Percentiles rank a stretch among this genome's conserved stretches.
phyloP scores from a whole-genome alignment of 768 basidiomycete species.

The Lentinula detonsa region DNA sequence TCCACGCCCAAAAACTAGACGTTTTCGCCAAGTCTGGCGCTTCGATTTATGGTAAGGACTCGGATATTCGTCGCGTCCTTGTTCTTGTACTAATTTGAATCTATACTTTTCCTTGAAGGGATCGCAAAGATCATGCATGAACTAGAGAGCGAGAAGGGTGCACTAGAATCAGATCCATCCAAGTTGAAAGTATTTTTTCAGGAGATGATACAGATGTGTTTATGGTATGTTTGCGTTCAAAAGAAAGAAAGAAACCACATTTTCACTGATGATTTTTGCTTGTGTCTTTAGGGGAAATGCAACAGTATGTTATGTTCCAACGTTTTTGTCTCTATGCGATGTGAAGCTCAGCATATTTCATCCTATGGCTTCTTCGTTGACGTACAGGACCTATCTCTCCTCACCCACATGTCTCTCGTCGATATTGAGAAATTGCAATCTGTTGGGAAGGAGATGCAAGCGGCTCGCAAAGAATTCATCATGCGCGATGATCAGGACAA shows the following conservation, averaged over 20 bases:
- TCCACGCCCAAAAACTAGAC: constrained; percentile 69
- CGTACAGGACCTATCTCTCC: constrained; percentile 81
- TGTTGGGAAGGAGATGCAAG: constrained; percentile 77
- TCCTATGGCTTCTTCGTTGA: neutral
- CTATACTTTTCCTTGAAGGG: constrained; percentile 32
- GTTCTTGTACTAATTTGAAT: neutral
- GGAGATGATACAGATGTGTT: constrained; percentile 87
- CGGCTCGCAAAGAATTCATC: constrained; percentile 71
- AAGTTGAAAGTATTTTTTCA: constrained; percentile 63
- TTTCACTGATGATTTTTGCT: neutral
- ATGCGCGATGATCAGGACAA: constrained; percentile 74
- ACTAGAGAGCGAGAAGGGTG: constrained; percentile 44
- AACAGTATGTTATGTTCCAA: constrained; percentile 46
- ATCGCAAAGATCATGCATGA: constrained; percentile 71
- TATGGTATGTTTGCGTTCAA: constrained; percentile 51
- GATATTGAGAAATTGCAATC: constrained; percentile 82
- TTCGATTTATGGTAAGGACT: constrained; percentile 67
- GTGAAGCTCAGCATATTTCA: neutral
- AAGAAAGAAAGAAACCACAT: neutral
- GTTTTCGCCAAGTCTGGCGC: constrained; percentile 75
- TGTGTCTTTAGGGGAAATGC: constrained; percentile 76
- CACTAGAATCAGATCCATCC: constrained; percentile 37
- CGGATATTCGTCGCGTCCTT: neutral
- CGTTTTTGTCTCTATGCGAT: neutral
- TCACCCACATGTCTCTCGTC: constrained; percentile 77